Base-by-base conservation (phyloP, 345 rosid genomes). In the Anastatica hierochuntica region DNA sequence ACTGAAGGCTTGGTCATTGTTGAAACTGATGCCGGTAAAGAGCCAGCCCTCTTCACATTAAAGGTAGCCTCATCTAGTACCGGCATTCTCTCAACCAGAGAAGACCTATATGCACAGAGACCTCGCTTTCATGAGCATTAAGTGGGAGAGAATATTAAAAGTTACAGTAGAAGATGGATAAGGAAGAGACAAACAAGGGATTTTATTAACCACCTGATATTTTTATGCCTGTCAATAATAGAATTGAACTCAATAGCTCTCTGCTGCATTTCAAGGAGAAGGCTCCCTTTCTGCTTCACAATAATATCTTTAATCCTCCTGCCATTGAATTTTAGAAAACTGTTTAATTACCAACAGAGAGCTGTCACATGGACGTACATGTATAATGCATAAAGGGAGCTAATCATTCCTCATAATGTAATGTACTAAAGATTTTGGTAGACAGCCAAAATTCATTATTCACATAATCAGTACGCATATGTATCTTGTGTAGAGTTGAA, bases 221-320 rank as follows among this genome's bases (percentile, higher is more conserved):
- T 79, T 67, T 64, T 79, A 71, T 90, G 98, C 85, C 79, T 90
- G 78, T 75, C 88, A 49, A 90, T 73, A 69, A 90, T 76, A 60
- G 90, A 80, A 63, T 77, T 83, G 68, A 88, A 92, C 62, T 92
- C 98, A 10, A 88, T 78, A 45, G 97, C 88, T 71, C 99, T 80
- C 62, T 94, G 99, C 86, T 94, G 99, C 85, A 88, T 79, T 71
- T 94, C 99, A 65, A 94, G 99, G 72, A 83, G 84, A 77, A 94
- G 75, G 73, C 77, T 85, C 43, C 89, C 89, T 74, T 83, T 94
- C 60, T 79, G 77, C 60, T 83, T 94, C 65, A 68, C 67, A 38
- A 83, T 67, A 54, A 81, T 75, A 37, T 75, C 79, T 73, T 72
- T 78, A 46, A 88, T 68, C 77, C 97, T 88, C 83, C 99, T 94